Evolutionary conservation across 257 asterid species (phyloP).

Genomic region (Schizonepeta tenuifolia): DNA sequence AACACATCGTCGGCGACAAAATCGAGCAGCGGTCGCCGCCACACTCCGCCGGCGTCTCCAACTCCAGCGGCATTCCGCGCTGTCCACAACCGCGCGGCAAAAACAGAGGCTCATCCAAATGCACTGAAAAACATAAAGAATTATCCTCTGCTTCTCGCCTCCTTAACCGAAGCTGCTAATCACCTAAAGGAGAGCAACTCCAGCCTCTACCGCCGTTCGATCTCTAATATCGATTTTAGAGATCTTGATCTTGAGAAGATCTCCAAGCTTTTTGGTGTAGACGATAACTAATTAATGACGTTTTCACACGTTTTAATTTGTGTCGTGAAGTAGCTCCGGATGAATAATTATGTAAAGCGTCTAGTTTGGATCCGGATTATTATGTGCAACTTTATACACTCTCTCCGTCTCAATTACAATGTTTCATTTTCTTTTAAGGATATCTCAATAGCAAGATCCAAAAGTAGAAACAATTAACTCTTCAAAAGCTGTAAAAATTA

Average conservation of each 20-base stretch:
- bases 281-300: constrained; percentile 47
- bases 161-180: constrained; percentile 69
- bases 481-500: no score
- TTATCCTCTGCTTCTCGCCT: constrained; percentile 80
- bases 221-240: constrained; percentile 65
- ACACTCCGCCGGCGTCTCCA: constrained; percentile 60
- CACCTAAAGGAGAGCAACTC: constrained; percentile 71
- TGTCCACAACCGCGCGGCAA: constrained; percentile 50
- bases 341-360: no score
- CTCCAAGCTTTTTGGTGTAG: constrained; percentile 61
- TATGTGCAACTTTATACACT: no score
- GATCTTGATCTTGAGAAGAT: constrained; percentile 66
- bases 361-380: no score
- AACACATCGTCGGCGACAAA: constrained; percentile 47
- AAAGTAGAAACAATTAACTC: no score
- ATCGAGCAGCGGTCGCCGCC: constrained; percentile 27
- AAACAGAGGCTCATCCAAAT: constrained; percentile 83
- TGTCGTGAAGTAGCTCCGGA: background rate
- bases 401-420: no score
- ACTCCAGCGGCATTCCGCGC: constrained; percentile 62
- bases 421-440: no score
- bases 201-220: constrained; percentile 58
- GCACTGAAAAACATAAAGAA: constrained; percentile 89
- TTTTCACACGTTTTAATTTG: no score
- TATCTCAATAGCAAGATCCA: no score